A percentile compares a stretch with the other conserved stretches of the same genome.
Evolutionary conservation across 805 yeast genomes (phyloP).

Genomic region (Cyberlindnera mississippiensis): DNA sequence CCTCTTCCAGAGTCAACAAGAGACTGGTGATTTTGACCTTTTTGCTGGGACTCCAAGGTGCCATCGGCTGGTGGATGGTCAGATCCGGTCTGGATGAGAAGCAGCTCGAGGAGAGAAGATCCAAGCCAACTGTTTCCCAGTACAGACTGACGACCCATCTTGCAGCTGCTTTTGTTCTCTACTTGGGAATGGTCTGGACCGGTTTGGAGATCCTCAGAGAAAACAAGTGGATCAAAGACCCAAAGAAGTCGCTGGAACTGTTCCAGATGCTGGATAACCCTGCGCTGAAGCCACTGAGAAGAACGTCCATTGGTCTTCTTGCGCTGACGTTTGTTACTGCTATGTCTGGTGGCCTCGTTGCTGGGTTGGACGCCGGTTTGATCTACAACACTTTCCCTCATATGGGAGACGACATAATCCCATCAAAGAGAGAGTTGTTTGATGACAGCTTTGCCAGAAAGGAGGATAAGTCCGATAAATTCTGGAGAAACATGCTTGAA

Average conservation of each 20-base stretch:
- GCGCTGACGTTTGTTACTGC: slow-evolving; percentile 82
- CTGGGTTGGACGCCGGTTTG: slow-evolving; percentile 96
- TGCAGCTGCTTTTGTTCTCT: slow-evolving; percentile 86
- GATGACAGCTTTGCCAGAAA: slow-evolving; percentile 67
- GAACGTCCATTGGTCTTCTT: slow-evolving; percentile 51
- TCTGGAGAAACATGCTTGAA: slow-evolving; percentile 92
- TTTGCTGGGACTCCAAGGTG: slow-evolving; percentile 88
- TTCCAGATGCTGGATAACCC: slow-evolving; percentile 62
- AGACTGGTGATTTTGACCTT: slow-evolving; percentile 70
- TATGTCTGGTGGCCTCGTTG: slow-evolving; percentile 97
- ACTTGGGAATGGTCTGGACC: slow-evolving; percentile 86
- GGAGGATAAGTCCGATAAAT: slow-evolving; percentile 63
- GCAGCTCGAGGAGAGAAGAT: slow-evolving; percentile 69
- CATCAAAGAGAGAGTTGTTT: slow-evolving; percentile 74
- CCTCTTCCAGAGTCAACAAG: slow-evolving; percentile 62
- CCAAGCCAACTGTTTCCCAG: slow-evolving; percentile 97
- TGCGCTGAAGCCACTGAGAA: slow-evolving; percentile 52
- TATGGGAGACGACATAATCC: slow-evolving; percentile 85
- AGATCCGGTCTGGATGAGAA: slow-evolving; percentile 86
- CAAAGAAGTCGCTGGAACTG: slow-evolving; percentile 49
- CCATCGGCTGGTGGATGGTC: slow-evolving; percentile 99
- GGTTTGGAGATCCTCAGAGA: slow-evolving; percentile 83
- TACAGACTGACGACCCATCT: slow-evolving; percentile 91
- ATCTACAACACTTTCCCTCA: slow-evolving; percentile 95
- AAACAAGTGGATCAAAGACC: slow-evolving; percentile 60